Base-by-base conservation (phyloP, 2,329 filamentous ascomycete species). In the Pyricularia pennisetigena region DNA sequence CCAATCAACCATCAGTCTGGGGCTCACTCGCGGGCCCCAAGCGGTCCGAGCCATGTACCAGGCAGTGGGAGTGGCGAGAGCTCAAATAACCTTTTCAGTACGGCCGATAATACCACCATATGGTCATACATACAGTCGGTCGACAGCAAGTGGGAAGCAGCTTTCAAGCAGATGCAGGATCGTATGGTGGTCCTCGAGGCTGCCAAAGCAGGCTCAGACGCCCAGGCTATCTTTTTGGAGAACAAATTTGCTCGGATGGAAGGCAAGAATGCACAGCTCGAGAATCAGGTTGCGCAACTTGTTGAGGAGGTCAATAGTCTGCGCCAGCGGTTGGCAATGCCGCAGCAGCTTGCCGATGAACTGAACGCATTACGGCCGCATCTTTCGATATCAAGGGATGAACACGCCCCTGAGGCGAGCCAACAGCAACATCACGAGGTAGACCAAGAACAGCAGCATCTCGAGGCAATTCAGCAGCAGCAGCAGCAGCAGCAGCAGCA, bases 41-140 rank as follows among this genome's bases (percentile, higher is more conserved):
- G 85, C 72, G 82, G 82, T 28, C 77, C 79, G 67, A 82, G 79
- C 70, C 77, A 70, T 32, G 65, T 66, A n/a, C 68, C 65, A 7
- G 30, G 67, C 61, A 80, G 79, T 62, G 85, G 83, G 66, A 86
- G 84, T 65, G 83, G 80, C 20, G 86, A 85, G 69, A 88, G 86
- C 73, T 86, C 86, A 71, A 86, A 86, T 70, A 92, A 92, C 72
- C 82, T 92, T 70, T 89, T 92, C 76, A 81, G 86, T 67, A 79
- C 83, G 23, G 66, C 57, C 66, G 86, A 88, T 66, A 86, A 88
- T 66, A 82, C 87, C 70, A 88, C 87, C 61, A 80, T 94, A 9
- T 93, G 89, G 89, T 80, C 83, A 4, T 93, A 93, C 73, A 86
- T 94, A 41, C 88, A 92, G 68, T 84, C 83, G 23, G 80, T 94